These are phyloP conservation scores for Colletotrichum sidae DNA, from an alignment of 2,329 filamentous ascomycete species.

Conservation along the genomic window DNA sequence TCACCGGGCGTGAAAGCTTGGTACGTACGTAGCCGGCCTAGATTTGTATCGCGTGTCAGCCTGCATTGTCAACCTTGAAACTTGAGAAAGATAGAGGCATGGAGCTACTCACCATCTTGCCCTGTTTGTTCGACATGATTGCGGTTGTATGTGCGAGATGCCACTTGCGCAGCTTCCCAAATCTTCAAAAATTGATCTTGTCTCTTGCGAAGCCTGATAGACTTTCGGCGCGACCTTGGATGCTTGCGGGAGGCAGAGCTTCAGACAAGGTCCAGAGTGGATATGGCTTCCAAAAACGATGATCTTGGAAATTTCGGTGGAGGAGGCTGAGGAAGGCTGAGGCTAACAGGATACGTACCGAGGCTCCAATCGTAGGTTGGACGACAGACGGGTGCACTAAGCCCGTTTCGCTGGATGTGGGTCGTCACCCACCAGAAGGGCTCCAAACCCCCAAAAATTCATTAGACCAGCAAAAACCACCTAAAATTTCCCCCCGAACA, in stretches of 20 bases:
- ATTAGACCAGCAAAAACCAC: conserved; percentile 11
- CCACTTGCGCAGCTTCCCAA: conserved; percentile 47
- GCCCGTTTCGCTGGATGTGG: not conserved
- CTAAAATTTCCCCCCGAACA: conserved; percentile 6
- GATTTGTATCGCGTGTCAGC: conserved; percentile 66
- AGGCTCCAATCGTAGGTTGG: not conserved
- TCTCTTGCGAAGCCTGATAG: conserved; percentile 48
- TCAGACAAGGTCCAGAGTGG: conserved; percentile 52
- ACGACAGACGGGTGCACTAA: not conserved
- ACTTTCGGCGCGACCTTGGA: conserved; percentile 55
- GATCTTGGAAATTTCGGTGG: conserved; percentile 52
- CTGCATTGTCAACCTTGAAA: conserved; percentile 63
- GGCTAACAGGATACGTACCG: conserved; percentile 1
- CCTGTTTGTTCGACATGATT: conserved; percentile 90
- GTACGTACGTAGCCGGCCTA: conserved; percentile 79
- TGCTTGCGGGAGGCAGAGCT: conserved; percentile 52
- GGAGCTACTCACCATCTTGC: conserved; percentile 91
- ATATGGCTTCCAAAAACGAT: conserved; percentile 42
- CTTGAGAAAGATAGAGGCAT: conserved; percentile 51
- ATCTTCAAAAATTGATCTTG: conserved; percentile 58
- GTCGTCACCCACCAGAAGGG: conserved; percentile 50
- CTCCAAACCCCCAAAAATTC: conserved; percentile 55
- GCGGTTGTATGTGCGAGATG: conserved; percentile 46
- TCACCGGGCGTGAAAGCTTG: not conserved
- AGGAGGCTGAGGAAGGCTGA: conserved; percentile 56